A percentile compares a stretch with the other conserved stretches of the same genome.
These are phyloP conservation scores for Albugo laibachii DNA, from an alignment of 352 stramenopile genomes.

Conservation along the genomic window DNA sequence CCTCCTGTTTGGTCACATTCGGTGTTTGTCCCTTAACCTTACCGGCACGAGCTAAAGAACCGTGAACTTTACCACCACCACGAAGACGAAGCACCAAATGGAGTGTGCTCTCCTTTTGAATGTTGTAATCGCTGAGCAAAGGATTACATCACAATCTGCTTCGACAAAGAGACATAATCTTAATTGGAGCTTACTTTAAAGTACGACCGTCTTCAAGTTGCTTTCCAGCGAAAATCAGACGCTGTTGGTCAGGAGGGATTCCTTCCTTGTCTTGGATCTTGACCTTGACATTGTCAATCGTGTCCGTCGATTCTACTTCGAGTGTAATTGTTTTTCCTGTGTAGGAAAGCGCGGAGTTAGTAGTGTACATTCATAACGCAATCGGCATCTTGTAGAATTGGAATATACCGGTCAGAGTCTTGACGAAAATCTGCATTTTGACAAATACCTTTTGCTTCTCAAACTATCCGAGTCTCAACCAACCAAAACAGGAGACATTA, in stretches of 20 bases:
- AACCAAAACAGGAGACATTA: too few relatives aligned
- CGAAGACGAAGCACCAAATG: constrained; percentile 91
- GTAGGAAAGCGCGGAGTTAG: not conserved
- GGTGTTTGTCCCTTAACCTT: constrained; percentile 99
- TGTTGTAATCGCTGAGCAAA: constrained; percentile 83
- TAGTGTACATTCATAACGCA: not conserved
- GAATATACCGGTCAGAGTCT: constrained; percentile 15
- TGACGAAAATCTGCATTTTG: constrained; percentile 43
- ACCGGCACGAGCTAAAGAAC: constrained; percentile 98
- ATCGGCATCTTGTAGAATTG: not conserved
- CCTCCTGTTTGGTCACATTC: constrained; percentile 98
- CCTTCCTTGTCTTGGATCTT: constrained; percentile 87
- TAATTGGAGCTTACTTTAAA: constrained; percentile 14
- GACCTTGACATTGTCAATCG: constrained; percentile 90
- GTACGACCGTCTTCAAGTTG: constrained; percentile 83
- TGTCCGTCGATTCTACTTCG: constrained; percentile 82
- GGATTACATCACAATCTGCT: constrained; percentile 11
- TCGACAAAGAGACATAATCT: constrained; percentile 2
- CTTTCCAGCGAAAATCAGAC: constrained; percentile 82
- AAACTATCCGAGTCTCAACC: too few relatives aligned
- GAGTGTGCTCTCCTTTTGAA: constrained; percentile 93
- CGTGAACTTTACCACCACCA: constrained; percentile 96
- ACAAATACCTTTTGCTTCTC: too few relatives aligned
- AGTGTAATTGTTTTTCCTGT: constrained; percentile 79
- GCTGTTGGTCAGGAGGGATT: constrained; percentile 84